Evolutionary conservation across 225 moss, liverwort and hornwort species (phyloP), one percentile per base, ranked within the genome.

Genomic region (Marchantia paleacea): DNA sequence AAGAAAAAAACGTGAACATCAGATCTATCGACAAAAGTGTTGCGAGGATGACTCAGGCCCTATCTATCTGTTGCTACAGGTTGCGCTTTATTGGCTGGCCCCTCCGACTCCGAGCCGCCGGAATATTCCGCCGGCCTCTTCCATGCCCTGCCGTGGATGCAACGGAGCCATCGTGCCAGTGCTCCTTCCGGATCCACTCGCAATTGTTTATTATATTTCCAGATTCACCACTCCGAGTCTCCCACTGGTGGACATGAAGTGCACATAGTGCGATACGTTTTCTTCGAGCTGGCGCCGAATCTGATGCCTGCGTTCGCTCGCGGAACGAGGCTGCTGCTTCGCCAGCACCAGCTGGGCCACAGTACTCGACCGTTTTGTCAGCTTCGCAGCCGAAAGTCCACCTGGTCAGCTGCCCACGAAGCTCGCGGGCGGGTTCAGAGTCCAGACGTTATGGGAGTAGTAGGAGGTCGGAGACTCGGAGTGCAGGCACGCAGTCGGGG

Each of bases 51-150:
- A 74, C 14, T 74, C 74, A 55, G n/a, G 11, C 12, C 48, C 16
- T 70, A 24, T 29, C 74, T 74, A 74, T 74, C 74, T 74, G 4
- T 28, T 28, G 15, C 54, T n/a, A 74, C 74, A 74, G 74, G 2
- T 5, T 26, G 65, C n/a, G 55, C 24, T 18, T n/a, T 14, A 5
- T 70, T 72, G 14, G 8, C n/a, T 73, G 57, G 19, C 57, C 57
- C 57, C 52, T 52, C 18, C 0, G 18, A 14, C 13, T 39, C 19
- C 47, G 69, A 16, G 69, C 57, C 57, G 71, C 12, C 24, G 52
- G 73, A 73, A 73, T 73, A 73, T 73, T 73, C 73, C 18, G 52
- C 73, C 53, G 73, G 51, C 50, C 72, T 10, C 15, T 72, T 20
- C 10, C 39, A 12, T 48, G 69, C 10, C 48, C 1, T 6, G 50